Percentiles rank a stretch among this genome's conserved stretches.
Evolutionary conservation across 768 basidiomycete species (phyloP).

Genomic region (Lactifluus piperatus): DNA sequence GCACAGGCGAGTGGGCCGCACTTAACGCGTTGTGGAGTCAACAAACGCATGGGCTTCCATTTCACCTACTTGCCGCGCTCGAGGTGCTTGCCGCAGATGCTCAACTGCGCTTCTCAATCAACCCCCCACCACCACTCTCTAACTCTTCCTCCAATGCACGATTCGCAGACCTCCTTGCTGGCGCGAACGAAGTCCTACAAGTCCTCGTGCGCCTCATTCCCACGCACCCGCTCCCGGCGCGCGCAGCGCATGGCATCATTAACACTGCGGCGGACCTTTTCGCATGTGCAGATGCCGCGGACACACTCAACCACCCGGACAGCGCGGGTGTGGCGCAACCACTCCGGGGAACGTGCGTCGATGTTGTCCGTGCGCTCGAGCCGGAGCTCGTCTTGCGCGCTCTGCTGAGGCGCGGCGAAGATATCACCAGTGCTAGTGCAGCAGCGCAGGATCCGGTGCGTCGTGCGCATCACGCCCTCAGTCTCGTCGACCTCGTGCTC

Average conservation of each 20-base stretch:
- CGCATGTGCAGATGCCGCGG: constrained; percentile 41
- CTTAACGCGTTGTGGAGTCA: constrained; percentile 56
- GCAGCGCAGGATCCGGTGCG: constrained; percentile 44
- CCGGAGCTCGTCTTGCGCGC: constrained; percentile 46
- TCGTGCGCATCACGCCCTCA: constrained; percentile 46
- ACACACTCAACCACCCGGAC: constrained; percentile 32
- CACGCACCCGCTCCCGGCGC: constrained; percentile 42
- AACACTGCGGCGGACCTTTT: constrained; percentile 45
- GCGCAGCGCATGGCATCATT: constrained; percentile 38
- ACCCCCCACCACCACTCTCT: constrained; percentile 18
- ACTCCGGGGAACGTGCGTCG: constrained; percentile 43
- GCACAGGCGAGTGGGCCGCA: constrained; percentile 42
- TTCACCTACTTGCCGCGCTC: constrained; percentile 47
- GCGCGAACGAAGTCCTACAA: constrained; percentile 43
- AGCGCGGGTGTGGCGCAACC: constrained; percentile 36
- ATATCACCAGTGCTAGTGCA: constrained; percentile 21
- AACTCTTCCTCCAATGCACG: constrained; percentile 27
- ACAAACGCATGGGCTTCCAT: constrained; percentile 45
- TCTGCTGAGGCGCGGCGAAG: constrained; percentile 43
- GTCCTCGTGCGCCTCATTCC: constrained; percentile 42
- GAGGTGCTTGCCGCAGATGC: constrained; percentile 44
- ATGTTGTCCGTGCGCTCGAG: constrained; percentile 37
- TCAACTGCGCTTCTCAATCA: constrained; percentile 41
- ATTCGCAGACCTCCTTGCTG: constrained; percentile 46
- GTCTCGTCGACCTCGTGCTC: constrained; percentile 49